A percentile compares a stretch with the other conserved stretches of the same genome.
These are phyloP conservation scores for Epichloe bromicola DNA, from an alignment of 2,329 filamentous ascomycete genomes.

Conservation along the genomic window DNA sequence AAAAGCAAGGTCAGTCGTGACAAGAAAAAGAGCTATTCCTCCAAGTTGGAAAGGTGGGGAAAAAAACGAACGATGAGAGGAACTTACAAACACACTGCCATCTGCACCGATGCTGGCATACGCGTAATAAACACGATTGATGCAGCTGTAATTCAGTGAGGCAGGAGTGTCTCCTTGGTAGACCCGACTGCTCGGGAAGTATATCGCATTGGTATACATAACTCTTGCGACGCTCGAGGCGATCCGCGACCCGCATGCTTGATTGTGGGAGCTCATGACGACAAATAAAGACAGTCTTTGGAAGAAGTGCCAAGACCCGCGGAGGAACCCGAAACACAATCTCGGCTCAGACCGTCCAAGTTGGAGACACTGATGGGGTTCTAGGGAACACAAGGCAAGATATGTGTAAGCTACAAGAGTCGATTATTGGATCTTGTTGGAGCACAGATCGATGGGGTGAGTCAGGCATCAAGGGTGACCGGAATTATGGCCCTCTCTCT, in stretches of 20 bases:
- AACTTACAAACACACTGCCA: conserved; percentile 56
- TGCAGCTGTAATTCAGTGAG: conserved; percentile 59
- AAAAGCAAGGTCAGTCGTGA: too few species aligned
- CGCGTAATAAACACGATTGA: conserved; percentile 31
- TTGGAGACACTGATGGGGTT: too few species aligned
- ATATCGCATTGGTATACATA: conserved; percentile 60
- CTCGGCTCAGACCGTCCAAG: too few species aligned
- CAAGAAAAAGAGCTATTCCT: too few species aligned
- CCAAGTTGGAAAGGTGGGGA: too few species aligned
- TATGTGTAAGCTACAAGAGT: conserved; percentile 2
- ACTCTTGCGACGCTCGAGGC: conserved; percentile 30
- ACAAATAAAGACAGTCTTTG: neutral
- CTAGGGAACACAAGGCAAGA: conserved; percentile 10
- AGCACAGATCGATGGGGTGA: neutral
- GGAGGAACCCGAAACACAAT: neutral
- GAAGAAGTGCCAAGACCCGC: neutral
- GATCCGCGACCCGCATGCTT: conserved; percentile 33
- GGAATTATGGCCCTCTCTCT: too few species aligned
- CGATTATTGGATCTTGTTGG: neutral
- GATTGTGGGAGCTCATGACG: conserved; percentile 27
- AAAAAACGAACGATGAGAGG: neutral
- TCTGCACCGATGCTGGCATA: conserved; percentile 42
- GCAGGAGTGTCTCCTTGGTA: conserved; percentile 63
- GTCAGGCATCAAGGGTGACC: too few species aligned
- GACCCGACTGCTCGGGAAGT: conserved; percentile 70